Evolutionary conservation across 805 yeast genomes (phyloP), one percentile per base, ranked within the genome.

Genomic region (Pichia californica): DNA sequence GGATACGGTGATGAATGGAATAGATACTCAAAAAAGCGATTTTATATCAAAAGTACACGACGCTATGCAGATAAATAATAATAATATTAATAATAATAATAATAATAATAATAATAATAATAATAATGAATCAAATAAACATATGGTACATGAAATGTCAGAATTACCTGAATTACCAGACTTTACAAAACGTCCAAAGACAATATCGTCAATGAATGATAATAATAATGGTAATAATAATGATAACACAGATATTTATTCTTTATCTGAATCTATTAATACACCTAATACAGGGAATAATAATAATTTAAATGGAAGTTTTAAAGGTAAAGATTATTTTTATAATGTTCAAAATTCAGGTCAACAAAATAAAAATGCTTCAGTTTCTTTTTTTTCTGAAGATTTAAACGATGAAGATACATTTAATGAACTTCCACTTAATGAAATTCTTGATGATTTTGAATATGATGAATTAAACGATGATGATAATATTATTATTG

Each of bases 311-410:
- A 30, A 15, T n/a, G 15, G 20, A 15, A 30, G 18, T 8, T 4
- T 11, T 5, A 18, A 33, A 7, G 14, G 18, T 5, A 19, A 28
- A 10, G 19, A 21, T 5, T 27, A 16, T 7, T 30, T 38, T 21
- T 30, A 38, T 19, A 23, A 23, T 15, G 36, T 30, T 14, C 16
- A 23, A 29, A 9, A 26, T 25, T 9, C 31, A 7, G 11, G 18
- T 26, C 10, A 5, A 8, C 31, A 28, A 11, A 45, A 50, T 31
- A 42, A 52, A 31, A 52, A 52, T 31, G 52, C 51, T 4, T 54
- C 61, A 13, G 60, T 55, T 5, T 34, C 46, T 14, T 59, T 59
- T 42, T 59, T 58, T 34, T 58, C 63, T 1, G 63, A 58, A 42
- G 57, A 51, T 28, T 44, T 47, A 2, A 45, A 47, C 23, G 61